Base-by-base conservation (phyloP, 2,329 filamentous ascomycete genomes). In the Coleophoma crateriformis region DNA sequence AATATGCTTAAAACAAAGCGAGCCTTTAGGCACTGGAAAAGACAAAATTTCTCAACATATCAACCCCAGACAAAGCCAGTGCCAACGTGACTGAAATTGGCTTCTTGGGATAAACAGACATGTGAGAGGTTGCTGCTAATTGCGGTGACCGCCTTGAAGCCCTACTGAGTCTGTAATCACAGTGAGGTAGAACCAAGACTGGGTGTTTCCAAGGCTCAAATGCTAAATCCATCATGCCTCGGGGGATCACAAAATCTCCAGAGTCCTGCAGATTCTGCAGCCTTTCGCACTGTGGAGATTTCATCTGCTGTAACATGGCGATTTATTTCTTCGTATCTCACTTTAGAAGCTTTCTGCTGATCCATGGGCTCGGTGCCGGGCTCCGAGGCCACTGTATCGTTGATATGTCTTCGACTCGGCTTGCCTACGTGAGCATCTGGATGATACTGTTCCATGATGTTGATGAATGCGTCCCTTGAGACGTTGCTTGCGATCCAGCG, bases 381-480 rank as follows among this genome's bases (percentile, higher is more conserved):
- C 19, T 49, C 62, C 58, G n/a, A 62, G 56, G 52, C 66, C 49
- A 50, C 68, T 60, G 48, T 60, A 15, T 35, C 52, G 47, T 49
- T 55, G 55, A 56, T 62, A 44, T 49, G 63, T 51, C 60, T 62
- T 50, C 72, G 70, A 58, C 70, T 80, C 48, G 73, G 71, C 70
- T 90, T 92, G 3, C 89, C 89, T 1, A 95, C 89, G 65, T 95
- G 83, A 0, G 87, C 89, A 55, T 87, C 80, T 0, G 88, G 88
- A 54, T 82, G 83, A 62, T 94, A 94, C 68, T 95, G 89, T 67
- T 95, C 88, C 88, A 94, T 94, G 56, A 95, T 84, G 63, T 95
- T 85, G 52, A 94, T 79, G 67, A 91, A 92, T 40, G 87, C 75
- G 65, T 94, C 88, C 49, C 72, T 76, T 3, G 85, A 88, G 2